Base-by-base conservation (phyloP, 495 filamentous ascomycete species). In the Hypomontagnella submonticulosa region DNA sequence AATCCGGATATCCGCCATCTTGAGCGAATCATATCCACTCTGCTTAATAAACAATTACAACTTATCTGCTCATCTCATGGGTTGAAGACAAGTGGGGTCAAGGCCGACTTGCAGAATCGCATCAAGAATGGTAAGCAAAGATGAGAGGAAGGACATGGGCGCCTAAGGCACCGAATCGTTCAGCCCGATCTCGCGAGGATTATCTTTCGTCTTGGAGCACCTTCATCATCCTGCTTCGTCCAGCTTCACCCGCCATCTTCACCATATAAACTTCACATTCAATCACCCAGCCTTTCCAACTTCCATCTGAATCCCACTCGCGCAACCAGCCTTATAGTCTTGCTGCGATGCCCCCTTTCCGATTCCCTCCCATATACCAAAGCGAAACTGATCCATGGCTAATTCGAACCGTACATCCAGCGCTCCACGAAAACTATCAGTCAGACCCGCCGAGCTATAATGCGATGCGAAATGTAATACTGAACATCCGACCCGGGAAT, bases 51-150 rank as follows among this genome's bases (percentile, higher is more conserved):
- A 27, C 84, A 89, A 50, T 84, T 99, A 37, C 90, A 92, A 60
- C 74, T 78, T 12, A 89, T 97, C 65, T 86, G 93, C 67, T 85
- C 83, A 38, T 77, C 79, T 55, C 89, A 94, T 73, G 83, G 85
- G 23, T 81, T 94, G 13, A 79, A 82, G 33, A 87, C 91, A 37
- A 90, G 86, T 23, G 95, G 95, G 7, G 86, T 92, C 60, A 99
- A 99, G 78, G 81, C 85, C 23, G 82, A 88, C 15, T 77, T 98
- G 40, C 92, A 96, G 74, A 75, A 76, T 20, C 88, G 93, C 60
- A 88, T 97, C 46, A 86, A 88, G 61, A 72, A 84, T 23, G 85
- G 95, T 97, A 80, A 74, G 90, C 87, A 54, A 46, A 57, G 41
- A 18, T 12, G 10, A 11, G n/a, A 40, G 23, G 23, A 27, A 27